Base-by-base conservation (phyloP, 2,329 filamentous ascomycete genomes). In the Xylariomycetidae sp. region DNA sequence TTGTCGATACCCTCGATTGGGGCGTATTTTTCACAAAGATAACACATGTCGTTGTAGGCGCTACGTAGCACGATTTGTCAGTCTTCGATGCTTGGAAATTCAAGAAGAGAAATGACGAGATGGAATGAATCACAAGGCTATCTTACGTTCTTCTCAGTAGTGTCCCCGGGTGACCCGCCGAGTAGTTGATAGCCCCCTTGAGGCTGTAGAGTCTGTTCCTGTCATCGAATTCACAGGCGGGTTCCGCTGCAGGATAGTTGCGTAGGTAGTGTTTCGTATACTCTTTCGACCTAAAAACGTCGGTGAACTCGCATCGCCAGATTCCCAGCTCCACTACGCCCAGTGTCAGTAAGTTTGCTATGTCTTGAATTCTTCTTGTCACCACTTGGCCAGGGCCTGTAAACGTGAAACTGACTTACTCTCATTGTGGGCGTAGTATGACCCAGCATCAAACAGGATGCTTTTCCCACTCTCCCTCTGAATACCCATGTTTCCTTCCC, bases 41-140 rank as follows among this genome's bases (percentile, higher is more conserved):
- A 45, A 14, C 38, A 40, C 42, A 48, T 44, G 25, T 45, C 34
- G 13, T 46, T 44, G 18, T 44, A 44, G 3, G 38, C 37, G 4
- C 42, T 46, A 15, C 8, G 23, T 18, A 9, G 6, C n/a, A n/a
- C n/a, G 8, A 8, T 8, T 23, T 23, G 8, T 17, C 27, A 13
- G 8, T 7, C 9, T 15, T 14, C 6, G 7, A 11, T 30, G 25
- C 17, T 20, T 5, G 10, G 12, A 7, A 4, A 16, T 13, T 25
- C 17, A 20, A 7, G 17, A 31, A 14, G n/a, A n/a, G 6, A n/a
- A 6, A 6, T 5, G 11, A 18, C 10, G 12, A 23, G 20, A n/a
- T 23, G 20, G 20, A 23, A 8, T 8, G 20, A 23, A 23, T 23
- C 8, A 8, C n/a, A 23, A 23, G n/a, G 8, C 2, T 2, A n/a